These are phyloP conservation scores for Sphaerulina vaccinii DNA, from an alignment of 2,329 filamentous ascomycete species.

Conservation along the genomic window DNA sequence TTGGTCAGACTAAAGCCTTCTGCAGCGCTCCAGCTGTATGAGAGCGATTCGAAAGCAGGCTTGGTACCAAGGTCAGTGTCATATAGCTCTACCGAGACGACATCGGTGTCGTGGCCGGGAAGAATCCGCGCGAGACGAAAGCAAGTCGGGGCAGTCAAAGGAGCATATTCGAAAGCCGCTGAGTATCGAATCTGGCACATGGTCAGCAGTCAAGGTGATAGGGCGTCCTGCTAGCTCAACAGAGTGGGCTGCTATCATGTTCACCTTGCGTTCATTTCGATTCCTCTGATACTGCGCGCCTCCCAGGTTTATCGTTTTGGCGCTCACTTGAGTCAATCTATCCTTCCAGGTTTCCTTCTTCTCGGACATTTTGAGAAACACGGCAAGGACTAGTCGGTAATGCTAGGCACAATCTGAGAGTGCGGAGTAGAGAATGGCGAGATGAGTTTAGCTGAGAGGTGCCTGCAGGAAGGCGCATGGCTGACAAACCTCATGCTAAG, in stretches of 20 bases:
- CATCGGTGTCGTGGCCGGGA: background rate
- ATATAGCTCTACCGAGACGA: background rate
- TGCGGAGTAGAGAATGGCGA: too few species aligned
- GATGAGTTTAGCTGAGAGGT: too few species aligned
- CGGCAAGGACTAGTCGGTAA: too few species aligned
- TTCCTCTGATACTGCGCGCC: background rate
- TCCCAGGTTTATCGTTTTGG: background rate
- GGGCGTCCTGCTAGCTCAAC: background rate
- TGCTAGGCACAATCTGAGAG: too few species aligned
- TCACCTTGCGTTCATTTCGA: background rate
- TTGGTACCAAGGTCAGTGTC: background rate
- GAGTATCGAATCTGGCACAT: background rate
- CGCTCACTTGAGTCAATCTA: background rate
- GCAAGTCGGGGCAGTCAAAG: background rate
- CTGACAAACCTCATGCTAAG: too few species aligned
- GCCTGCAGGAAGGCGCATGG: too few species aligned
- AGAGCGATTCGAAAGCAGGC: background rate
- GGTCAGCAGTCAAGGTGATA: background rate
- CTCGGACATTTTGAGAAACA: too few species aligned
- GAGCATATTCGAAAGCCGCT: background rate
- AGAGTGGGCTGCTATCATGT: too few species aligned
- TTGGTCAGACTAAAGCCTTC: background rate
- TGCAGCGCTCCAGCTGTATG: background rate
- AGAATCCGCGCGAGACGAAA: background rate
- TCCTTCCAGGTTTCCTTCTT: too few species aligned